Percentiles rank a stretch among this genome's conserved stretches.
Conservation (phyloP, 495 filamentous ascomycete species). For the Penicillium atrosanguineum region DNA sequence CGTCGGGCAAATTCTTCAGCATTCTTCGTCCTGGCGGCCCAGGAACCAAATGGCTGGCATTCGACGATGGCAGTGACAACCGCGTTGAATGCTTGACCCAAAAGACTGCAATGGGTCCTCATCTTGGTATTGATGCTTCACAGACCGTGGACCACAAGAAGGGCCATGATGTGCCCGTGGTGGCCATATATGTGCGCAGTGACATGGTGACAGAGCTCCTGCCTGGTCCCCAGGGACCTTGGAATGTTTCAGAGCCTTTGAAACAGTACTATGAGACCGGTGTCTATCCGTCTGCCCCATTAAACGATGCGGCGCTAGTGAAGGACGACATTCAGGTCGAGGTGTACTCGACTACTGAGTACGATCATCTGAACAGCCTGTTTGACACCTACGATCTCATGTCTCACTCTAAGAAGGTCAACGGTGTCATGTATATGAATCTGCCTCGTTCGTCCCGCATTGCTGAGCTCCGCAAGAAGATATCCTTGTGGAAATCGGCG, state of each 20-base stretch:
- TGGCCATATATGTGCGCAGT: constrained; percentile 55
- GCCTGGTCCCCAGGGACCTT: constrained; percentile 44
- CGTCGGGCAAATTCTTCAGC: constrained; percentile 60
- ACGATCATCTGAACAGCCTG: constrained; percentile 35
- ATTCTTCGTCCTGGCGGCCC: constrained; percentile 59
- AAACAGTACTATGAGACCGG: constrained; percentile 42
- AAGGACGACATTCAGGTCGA: constrained; percentile 38
- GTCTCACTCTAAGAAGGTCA: constrained; percentile 38
- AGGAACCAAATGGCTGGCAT: constrained; percentile 58
- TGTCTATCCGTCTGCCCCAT: constrained; percentile 13
- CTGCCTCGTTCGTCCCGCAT: constrained; percentile 37
- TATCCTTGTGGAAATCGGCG: constrained; percentile 34
- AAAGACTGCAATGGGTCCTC: constrained; percentile 53
- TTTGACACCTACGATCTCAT: constrained; percentile 49
- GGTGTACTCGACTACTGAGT: constrained; percentile 37
- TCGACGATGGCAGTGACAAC: constrained; percentile 53
- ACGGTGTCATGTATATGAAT: constrained; percentile 42
- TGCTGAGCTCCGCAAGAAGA: constrained; percentile 43
- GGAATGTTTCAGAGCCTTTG: constrained; percentile 33
- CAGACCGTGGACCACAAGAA: constrained; percentile 42
- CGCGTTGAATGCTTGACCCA: constrained; percentile 57
- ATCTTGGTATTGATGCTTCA: constrained; percentile 48
- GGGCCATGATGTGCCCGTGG: constrained; percentile 57
- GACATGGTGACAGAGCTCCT: constrained; percentile 46
- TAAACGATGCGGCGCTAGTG: constrained; percentile 7